Percentiles rank a stretch among this genome's conserved stretches.
These are phyloP conservation scores for Axilococcus clingmanii DNA, from an alignment of 139 green algal genomes.

Conservation along the genomic window DNA sequence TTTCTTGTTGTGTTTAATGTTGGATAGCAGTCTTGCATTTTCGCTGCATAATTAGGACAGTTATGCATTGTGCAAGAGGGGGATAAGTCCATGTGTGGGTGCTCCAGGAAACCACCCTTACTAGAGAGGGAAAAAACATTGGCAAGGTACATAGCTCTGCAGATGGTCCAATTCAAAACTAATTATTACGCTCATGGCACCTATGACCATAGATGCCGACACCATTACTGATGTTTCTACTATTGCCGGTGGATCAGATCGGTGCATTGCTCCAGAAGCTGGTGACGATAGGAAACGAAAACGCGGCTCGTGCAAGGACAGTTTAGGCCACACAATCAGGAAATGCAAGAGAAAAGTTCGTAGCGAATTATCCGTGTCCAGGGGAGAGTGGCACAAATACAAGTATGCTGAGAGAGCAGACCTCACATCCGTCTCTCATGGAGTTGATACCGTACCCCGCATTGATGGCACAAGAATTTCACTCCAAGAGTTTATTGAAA, in stretches of 20 bases:
- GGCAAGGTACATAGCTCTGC: background rate
- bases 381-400: constrained; percentile 63
- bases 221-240: no score
- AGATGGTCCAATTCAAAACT: background rate
- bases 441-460: constrained; percentile 44
- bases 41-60: no score
- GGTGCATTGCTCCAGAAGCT: no score
- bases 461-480: constrained; percentile 36
- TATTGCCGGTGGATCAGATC: no score
- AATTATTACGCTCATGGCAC: background rate
- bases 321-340: no score
- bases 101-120: background rate
- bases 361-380: constrained; percentile 63
- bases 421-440: constrained; percentile 25
- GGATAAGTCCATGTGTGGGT: background rate
- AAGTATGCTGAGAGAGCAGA: constrained; percentile 25
- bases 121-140: background rate
- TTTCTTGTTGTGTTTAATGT: no score
- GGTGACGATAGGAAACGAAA: no score
- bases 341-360: constrained; percentile 59
- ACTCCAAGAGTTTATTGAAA: constrained; percentile 46
- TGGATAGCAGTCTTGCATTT: no score
- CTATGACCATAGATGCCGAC: no score
- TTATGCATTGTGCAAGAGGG: no score
- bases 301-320: no score